Percentiles rank a stretch among this genome's conserved stretches.
Evolutionary conservation across 257 asterid genomes (phyloP).

Genomic region (Gentiana straminea): DNA sequence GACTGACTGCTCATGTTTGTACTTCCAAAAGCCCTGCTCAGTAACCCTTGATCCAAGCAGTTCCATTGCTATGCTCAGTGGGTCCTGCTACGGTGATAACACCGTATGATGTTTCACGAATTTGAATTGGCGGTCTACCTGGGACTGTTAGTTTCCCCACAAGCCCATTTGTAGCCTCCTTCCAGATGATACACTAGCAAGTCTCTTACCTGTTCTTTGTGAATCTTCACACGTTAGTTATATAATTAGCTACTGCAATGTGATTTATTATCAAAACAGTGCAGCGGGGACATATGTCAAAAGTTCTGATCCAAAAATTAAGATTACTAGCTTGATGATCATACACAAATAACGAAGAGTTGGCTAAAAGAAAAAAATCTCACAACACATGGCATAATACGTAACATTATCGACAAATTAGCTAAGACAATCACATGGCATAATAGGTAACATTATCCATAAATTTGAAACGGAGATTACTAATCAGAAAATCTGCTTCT

Average conservation of each 20-base stretch:
- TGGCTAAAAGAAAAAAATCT: no score
- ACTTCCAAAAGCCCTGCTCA: constrained; percentile 94
- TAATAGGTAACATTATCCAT: no score
- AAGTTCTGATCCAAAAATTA: no score
- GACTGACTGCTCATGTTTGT: constrained; percentile 97
- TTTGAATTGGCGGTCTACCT: constrained; percentile 86
- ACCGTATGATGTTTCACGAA: constrained; percentile 95
- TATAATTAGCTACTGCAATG: constrained; percentile 3
- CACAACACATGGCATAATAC: no score
- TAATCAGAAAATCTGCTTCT: no score
- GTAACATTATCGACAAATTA: no score
- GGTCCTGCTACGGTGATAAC: constrained; percentile 98
- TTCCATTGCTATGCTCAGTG: constrained; percentile 70
- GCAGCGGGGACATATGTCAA: no score
- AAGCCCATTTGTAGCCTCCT: constrained; percentile 67
- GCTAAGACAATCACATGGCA: no score
- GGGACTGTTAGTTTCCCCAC: constrained; percentile 55
- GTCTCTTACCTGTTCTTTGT: constrained; percentile 97
- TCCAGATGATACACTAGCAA: constrained; percentile 46
- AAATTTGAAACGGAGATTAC: no score
- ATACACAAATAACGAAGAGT: no score
- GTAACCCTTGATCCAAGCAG: constrained; percentile 90
- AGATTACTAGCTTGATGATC: no score
- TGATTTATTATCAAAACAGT: no score
- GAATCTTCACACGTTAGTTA: constrained; percentile 48